Evolutionary conservation across 2,329 filamentous ascomycete genomes (phyloP).

Genomic region (Fusarium tricinctum): DNA sequence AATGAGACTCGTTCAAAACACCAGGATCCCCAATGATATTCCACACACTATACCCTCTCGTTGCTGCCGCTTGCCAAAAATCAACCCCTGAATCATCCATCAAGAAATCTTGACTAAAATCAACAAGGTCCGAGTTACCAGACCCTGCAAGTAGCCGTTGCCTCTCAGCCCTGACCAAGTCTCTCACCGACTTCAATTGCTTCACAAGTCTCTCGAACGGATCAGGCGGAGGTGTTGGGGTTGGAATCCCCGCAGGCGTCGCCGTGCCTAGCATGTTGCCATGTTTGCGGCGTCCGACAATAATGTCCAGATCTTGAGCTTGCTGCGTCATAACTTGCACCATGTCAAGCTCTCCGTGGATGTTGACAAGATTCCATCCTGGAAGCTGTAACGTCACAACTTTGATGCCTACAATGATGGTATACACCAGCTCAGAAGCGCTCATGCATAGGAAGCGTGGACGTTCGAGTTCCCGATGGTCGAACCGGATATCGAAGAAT

Average conservation of each 20-base stretch:
- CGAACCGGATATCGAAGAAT: slow-evolving; percentile 58
- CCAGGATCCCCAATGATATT: slow-evolving; percentile 48
- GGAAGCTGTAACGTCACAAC: slow-evolving; percentile 61
- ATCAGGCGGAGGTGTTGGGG: slow-evolving; percentile 46
- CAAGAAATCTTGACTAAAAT: slow-evolving; percentile 44
- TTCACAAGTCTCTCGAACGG: slow-evolving; percentile 53
- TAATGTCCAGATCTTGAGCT: slow-evolving; percentile 49
- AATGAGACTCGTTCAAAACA: slow-evolving; percentile 41
- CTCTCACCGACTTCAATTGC: slow-evolving; percentile 51
- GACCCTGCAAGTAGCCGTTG: slow-evolving; percentile 46
- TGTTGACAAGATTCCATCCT: slow-evolving; percentile 61
- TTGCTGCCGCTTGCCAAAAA: slow-evolving; percentile 47
- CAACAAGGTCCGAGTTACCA: slow-evolving; percentile 35
- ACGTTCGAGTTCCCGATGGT: slow-evolving; percentile 50
- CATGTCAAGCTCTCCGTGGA: slow-evolving; percentile 55
- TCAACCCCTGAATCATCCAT: slow-evolving; percentile 46
- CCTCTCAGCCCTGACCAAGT: slow-evolving; percentile 52
- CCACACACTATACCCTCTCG: slow-evolving; percentile 46
- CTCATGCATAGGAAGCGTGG: slow-evolving; percentile 61
- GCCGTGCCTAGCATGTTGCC: slow-evolving; percentile 41
- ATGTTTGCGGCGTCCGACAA: slow-evolving; percentile 51
- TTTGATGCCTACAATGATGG: slow-evolving; percentile 62
- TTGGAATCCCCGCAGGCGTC: slow-evolving; percentile 18
- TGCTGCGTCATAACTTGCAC: slow-evolving; percentile 48
- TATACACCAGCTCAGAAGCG: slow-evolving; percentile 63